Evolutionary conservation across 1,284 basidiomycete species (phyloP).

Genomic region (Tilletia horrida): DNA sequence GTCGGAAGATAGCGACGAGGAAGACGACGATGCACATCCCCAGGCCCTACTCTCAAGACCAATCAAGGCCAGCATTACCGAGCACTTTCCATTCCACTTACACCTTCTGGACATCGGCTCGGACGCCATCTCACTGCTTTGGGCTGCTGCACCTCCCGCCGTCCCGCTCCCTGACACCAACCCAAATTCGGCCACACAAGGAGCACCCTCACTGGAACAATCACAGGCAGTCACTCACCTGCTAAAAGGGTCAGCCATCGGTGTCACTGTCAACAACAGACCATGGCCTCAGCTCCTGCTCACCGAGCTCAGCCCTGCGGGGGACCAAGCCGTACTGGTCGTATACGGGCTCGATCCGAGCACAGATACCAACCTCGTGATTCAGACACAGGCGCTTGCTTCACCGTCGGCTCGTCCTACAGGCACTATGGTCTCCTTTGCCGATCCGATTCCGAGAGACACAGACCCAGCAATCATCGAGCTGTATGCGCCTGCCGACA

Average conservation of each 20-base stretch:
- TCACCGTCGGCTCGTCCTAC: too few species aligned
- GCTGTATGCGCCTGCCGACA: too few species aligned
- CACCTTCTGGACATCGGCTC: conserved; percentile 5
- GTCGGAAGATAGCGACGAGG: neutral
- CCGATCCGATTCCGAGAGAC: neutral
- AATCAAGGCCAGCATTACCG: conserved; percentile 10
- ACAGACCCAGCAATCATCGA: neutral
- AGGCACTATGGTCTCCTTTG: neutral
- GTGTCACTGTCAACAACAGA: neutral
- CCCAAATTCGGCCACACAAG: too few species aligned
- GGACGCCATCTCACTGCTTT: conserved; percentile 9
- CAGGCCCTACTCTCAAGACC: neutral
- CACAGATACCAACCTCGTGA: conserved; percentile 1
- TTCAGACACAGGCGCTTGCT: neutral
- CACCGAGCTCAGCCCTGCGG: conserved; percentile 3
- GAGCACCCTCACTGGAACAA: too few species aligned
- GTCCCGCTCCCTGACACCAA: neutral
- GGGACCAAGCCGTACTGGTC: conserved; percentile 7
- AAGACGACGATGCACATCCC: neutral
- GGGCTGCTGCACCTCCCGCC: neutral
- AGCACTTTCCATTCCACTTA: conserved; percentile 7
- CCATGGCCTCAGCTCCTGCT: conserved; percentile 2
- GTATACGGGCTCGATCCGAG: neutral
- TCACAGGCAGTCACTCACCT: neutral
- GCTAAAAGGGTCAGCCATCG: neutral